Conservation (phyloP, 805 yeast species). For the Candida montana region DNA sequence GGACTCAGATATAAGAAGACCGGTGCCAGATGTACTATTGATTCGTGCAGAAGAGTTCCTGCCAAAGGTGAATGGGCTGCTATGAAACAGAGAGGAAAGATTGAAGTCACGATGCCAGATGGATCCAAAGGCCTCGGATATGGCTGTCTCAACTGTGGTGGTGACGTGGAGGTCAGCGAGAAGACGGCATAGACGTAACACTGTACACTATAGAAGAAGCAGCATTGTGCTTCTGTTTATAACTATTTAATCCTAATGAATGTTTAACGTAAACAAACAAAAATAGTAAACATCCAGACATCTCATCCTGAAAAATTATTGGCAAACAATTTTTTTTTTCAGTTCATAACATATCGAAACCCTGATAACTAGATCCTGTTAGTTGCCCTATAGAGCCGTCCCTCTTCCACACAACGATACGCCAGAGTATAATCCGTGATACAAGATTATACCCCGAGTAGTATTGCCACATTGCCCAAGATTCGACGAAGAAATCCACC, state of each 20-base stretch:
- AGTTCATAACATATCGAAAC: neutral
- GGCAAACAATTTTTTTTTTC: neutral
- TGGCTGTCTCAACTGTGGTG: conserved; percentile 56
- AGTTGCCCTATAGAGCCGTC: no score
- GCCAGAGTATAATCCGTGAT: conserved; percentile 7
- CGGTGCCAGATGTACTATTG: conserved; percentile 79
- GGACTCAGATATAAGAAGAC: conserved; percentile 94
- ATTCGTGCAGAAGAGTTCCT: conserved; percentile 78
- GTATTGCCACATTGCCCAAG: conserved; percentile 6
- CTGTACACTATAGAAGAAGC: no score
- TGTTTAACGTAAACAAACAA: neutral
- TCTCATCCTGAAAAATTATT: neutral
- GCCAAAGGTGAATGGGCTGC: conserved; percentile 94
- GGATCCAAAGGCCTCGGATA: conserved; percentile 30
- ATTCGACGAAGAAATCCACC: conserved; percentile 9
- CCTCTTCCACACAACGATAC: neutral
- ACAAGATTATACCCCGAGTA: conserved; percentile 4
- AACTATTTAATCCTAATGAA: no score
- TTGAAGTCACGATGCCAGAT: conserved; percentile 23
- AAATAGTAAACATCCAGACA: neutral
- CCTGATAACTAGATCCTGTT: neutral
- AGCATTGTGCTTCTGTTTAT: no score
- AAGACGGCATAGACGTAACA: conserved; percentile 8
- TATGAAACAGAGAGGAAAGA: conserved; percentile 68
- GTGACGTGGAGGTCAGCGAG: conserved; percentile 44